Evolutionary conservation across 805 yeast genomes (phyloP), one percentile per base, ranked within the genome.

Genomic region (Wickerhamomyces bovis): DNA sequence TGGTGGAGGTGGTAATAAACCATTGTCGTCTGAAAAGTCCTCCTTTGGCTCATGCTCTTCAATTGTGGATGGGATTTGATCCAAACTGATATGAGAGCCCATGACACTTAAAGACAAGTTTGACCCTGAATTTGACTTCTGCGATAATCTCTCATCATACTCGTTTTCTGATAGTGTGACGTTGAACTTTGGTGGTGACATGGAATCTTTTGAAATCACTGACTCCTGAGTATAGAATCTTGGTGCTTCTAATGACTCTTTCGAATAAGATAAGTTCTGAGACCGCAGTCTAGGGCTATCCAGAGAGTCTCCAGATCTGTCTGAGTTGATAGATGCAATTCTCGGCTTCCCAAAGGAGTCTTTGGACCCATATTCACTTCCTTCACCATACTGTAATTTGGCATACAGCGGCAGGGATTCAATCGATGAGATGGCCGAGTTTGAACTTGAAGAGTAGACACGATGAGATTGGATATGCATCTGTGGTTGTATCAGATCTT

Each of bases 401-500:
- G 53, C 48, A 38, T 46, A 49, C 6, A 53, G 43, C 18, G 55
- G 57, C 6, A 55, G 46, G 4, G 47, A 44, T 19, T 56, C 60
- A 1, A 36, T 33, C 0, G 63, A 58, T 9, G 60, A 53, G 1
- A 47, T 12, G 11, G 57, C 51, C 21, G 54, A 36, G 4, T 53
- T 46, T 2, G 56, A 51, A 8, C 42, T 43, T 22, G 48, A 43
- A 13, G 44, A 46, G 18, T 46, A 41, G 5, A 44, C 39, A 2
- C 51, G 44, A 3, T 43, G 38, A 23, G 47, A 45, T 3, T 45
- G 44, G 2, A 30, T 42, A 28, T 22, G 26, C 18, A 20, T 26
- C 13, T 39, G 48, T n/a, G 48, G 44, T 21, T 43, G 39, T 16
- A 47, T 36, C 10, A 36, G 38, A 3, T 44, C 42, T 5, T 35